Evolutionary conservation across 2,329 filamentous ascomycete species (phyloP), one percentile per base, ranked within the genome.

Genomic region (Phyllosticta ampelicida): DNA sequence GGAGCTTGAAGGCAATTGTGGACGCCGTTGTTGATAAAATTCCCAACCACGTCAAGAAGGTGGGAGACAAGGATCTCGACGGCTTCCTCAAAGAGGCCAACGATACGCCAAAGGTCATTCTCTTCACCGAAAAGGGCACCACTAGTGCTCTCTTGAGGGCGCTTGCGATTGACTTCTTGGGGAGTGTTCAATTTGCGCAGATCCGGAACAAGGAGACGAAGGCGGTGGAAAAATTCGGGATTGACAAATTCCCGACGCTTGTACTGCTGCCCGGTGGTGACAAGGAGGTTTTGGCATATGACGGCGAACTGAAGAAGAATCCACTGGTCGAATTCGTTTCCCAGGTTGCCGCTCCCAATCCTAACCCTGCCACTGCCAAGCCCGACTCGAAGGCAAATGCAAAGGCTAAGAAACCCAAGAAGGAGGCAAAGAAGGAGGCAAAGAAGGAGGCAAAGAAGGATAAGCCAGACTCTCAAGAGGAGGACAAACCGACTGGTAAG

Each of bases 51-150:
- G 92, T 99, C 50, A 86, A 86, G 70, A 82, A 83, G 62, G 76
- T 96, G 53, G 84, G 85, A 16, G 90, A 95, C 71, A 89, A 88
- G 73, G 86, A 88, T 51, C 67, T 95, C 44, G 85, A 90, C 59
- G 75, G 76, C 11, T 99, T 92, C 81, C 72, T 96, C 54, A 74
- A 76, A 9, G 79, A 81, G 60, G 80, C 82, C 51, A 85, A 84
- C 60, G 82, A 87, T 19, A 81, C 79, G 11, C 82, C 90, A 54
- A 96, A 95, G 77, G 91, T 88, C 0, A 84, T 99, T 30, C 77
- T 99, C 2, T 97, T 99, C 73, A 95, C 89, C 2, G 89, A 96
- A 59, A 99, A 97, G 77, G 90, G 90, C 20, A 86, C 87, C 5
- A 92, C 89, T 0, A 92, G 89, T 69, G 83, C 90, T 10, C 78